Base-by-base conservation (phyloP, 2,329 filamentous ascomycete species). In the Aphanoascus verrucosus region DNA sequence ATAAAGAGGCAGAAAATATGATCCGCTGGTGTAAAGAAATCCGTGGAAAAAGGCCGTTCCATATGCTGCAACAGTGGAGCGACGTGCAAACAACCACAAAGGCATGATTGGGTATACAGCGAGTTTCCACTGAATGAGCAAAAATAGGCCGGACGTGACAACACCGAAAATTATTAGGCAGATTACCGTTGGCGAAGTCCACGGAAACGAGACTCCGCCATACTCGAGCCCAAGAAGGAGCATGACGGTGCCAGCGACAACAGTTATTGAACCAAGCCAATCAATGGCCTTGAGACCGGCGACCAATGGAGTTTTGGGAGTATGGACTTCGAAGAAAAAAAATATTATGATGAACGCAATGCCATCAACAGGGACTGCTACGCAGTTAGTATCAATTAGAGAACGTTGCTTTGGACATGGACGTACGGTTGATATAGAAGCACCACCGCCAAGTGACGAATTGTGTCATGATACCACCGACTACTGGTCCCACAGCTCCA, bases 211-310 rank as follows among this genome's bases (percentile, higher is more conserved):
- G 48, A 88, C 79, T 46, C 88, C 89, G 52, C 89, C 90, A 58
- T 90, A 88, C 63, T 94, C 85, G 9, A 95, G 79, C 0, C 88
- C 90, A 41, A 95, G 81, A 3, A 95, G 80, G 59, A 94, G 76
- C 86, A 94, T 93, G 15, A 94, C 74, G 0, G 86, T 90, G 15
- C 84, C 87, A 37, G 84, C 85, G 19, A 90, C 77, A 64, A 56
- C 41, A 15, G 55, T 47, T 19, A 83, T 59, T 1, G 75, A 77
- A 14, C 81, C 81, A 8, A 79, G 60, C 81, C 81, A 84, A 65
- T 84, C 81, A 57, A 84, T 80, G 5, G 78, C 76, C 58, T 77
- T 78, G 40, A 84, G 64, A 4, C 80, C 80, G 15, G 76, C 73
- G 42, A 74, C 54, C 3, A 84, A 65, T 0, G 78, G 77, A 0